Evolutionary conservation across 148 eudicot genomes (phyloP).

Genomic region (Linanthus parryae): DNA sequence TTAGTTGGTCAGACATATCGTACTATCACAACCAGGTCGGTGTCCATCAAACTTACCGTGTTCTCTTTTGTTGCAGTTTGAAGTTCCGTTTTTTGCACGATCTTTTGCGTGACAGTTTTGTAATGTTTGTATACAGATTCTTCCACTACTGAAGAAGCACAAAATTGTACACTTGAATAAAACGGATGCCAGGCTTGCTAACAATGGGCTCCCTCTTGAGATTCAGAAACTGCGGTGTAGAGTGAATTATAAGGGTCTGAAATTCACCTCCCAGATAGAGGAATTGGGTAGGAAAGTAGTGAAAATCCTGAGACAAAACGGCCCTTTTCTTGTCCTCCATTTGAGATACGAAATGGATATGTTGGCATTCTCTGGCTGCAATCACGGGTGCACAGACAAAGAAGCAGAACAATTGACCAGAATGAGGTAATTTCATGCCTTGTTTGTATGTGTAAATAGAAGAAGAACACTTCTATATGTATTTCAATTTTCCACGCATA

Average conservation of each 20-base stretch:
- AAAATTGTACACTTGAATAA: constrained; percentile 29
- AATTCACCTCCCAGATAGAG: constrained; percentile 24
- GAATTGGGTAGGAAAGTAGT: constrained; percentile 26
- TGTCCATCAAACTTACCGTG: no score
- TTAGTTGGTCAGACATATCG: constrained; percentile 39
- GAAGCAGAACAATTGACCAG: constrained; percentile 30
- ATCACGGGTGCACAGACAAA: constrained; percentile 26
- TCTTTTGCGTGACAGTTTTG: no score
- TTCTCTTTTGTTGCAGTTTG: no score
- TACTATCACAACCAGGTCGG: constrained; percentile 27
- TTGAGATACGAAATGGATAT: constrained; percentile 43
- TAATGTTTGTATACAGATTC: constrained; percentile 26
- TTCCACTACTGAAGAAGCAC: constrained; percentile 24
- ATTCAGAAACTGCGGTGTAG: constrained; percentile 29
- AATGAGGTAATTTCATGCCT: constrained; percentile 24
- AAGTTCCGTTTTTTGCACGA: no score
- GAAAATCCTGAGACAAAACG: constrained; percentile 20
- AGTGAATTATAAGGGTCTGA: neutral
- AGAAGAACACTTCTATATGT: no score
- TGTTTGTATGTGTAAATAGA: no score
- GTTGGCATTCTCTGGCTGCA: constrained; percentile 46
- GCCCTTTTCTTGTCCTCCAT: constrained; percentile 38
- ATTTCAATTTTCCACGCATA: no score
- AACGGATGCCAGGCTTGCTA: constrained; percentile 36
- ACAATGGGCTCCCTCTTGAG: constrained; percentile 31